Percentiles rank a stretch among this genome's conserved stretches.
Conservation (phyloP, 306 rosid species). For the Prunus salicina region DNA sequence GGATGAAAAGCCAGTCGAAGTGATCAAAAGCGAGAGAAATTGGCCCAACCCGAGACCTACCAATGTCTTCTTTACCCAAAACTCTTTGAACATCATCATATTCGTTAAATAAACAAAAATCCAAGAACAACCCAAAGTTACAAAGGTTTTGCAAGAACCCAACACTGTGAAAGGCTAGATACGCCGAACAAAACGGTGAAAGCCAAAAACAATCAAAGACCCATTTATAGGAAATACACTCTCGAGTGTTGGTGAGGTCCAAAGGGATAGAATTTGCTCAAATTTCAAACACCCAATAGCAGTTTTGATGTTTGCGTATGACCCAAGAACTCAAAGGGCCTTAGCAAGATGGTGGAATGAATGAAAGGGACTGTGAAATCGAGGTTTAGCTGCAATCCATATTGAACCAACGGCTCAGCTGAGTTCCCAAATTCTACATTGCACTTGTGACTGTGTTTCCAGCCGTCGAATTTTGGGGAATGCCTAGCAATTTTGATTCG, state of each 20-base stretch:
- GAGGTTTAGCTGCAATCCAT: conserved; percentile 13
- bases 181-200: background rate
- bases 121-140: background rate
- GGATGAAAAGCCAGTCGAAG: conserved; percentile 86
- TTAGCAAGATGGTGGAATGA: background rate
- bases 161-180: background rate
- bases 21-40: conserved; percentile 79
- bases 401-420: conserved; percentile 25
- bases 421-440: conserved; percentile 13
- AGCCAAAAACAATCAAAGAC: conserved; percentile 6
- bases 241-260: background rate
- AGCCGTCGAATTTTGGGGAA: conserved; percentile 21
- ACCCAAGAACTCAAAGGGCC: background rate
- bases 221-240: conserved; percentile 4
- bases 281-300: background rate
- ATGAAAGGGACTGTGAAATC: conserved; percentile 17
- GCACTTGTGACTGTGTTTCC: background rate
- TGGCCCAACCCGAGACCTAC: conserved; percentile 92
- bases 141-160: background rate
- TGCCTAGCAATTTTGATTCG: background rate
- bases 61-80: conserved; percentile 63
- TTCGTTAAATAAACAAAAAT: background rate
- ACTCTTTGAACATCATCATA: conserved; percentile 33
- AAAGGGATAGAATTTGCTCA: background rate
- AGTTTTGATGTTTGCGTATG: background rate